Evolutionary conservation across 768 basidiomycete species (phyloP).

Genomic region (Boletellus sp.): DNA sequence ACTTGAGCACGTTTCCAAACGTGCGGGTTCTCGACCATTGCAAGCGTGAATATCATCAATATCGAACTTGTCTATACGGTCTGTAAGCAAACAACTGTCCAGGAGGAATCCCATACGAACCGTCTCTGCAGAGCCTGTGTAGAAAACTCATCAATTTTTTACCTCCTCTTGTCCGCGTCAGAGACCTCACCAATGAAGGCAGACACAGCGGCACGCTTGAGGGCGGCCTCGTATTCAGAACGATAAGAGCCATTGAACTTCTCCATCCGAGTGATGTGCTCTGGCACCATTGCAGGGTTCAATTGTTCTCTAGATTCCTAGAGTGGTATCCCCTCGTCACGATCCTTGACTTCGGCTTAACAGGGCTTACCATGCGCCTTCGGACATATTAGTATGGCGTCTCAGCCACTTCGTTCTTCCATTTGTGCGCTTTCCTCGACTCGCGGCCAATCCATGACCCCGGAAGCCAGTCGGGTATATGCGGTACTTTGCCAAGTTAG

Average conservation of each 20-base stretch:
- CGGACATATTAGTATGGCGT: slow-evolving; percentile 26
- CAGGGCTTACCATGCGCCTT: slow-evolving; percentile 24
- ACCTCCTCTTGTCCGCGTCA: too few species aligned
- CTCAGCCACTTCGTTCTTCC: slow-evolving; percentile 5
- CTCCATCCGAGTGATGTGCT: slow-evolving; percentile 16
- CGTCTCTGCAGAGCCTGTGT: neutral
- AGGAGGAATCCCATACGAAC: neutral
- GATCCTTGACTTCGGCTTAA: neutral
- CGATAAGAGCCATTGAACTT: slow-evolving; percentile 1
- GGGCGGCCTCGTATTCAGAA: slow-evolving; percentile 1
- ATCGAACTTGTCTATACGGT: neutral
- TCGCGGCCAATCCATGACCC: slow-evolving; percentile 36
- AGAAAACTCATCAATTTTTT: neutral
- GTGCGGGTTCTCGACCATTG: neutral
- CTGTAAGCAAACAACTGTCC: neutral
- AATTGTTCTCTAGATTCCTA: neutral
- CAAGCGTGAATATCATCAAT: neutral
- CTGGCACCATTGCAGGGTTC: slow-evolving; percentile 8
- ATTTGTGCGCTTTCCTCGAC: slow-evolving; percentile 16
- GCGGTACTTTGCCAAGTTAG: neutral
- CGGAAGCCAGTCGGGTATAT: slow-evolving; percentile 35
- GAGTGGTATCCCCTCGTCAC: neutral
- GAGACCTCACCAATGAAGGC: slow-evolving; percentile 9
- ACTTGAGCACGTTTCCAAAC: neutral
- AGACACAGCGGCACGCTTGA: slow-evolving; percentile 8